Percentiles rank a stretch among this genome's conserved stretches.
phyloP scores from a whole-genome alignment of 331 rosid genomes.

The Spiraea crenata region DNA sequence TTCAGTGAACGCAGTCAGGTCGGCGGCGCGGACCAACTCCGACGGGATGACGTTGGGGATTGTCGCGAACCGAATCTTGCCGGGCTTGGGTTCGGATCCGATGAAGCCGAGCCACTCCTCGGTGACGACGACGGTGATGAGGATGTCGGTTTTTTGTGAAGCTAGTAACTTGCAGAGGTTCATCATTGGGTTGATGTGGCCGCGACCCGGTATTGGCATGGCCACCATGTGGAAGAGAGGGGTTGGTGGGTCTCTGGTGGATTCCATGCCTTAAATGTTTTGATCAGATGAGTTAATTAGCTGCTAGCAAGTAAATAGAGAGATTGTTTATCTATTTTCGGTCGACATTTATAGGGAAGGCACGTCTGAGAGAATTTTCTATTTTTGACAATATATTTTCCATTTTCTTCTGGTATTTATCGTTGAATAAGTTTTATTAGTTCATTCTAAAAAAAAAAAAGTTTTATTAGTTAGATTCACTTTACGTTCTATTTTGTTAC shows the following conservation, averaged over 20 bases:
- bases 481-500: no score
- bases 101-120: conserved; percentile 54
- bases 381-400: no score
- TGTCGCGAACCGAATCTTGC: conserved; percentile 36
- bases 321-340: no score
- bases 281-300: not conserved
- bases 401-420: no score
- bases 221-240: conserved; percentile 38
- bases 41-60: conserved; percentile 67
- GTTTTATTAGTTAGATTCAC: no score
- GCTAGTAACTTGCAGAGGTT: conserved; percentile 44
- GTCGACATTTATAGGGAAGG: no score
- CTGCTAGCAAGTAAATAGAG: no score
- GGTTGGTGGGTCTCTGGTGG: not conserved
- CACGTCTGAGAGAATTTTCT: no score
- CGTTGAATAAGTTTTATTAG: no score
- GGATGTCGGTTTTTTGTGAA: conserved; percentile 4
- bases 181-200: conserved; percentile 46
- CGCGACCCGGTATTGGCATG: conserved; percentile 47
- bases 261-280: not conserved
- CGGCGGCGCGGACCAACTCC: conserved; percentile 42
- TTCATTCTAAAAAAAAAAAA: no score
- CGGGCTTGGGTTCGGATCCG: conserved; percentile 36
- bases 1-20: conserved; percentile 30
- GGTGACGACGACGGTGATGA: conserved; percentile 45